Conservation (phyloP, 768 basidiomycete genomes). For the Kondoa subrosea region DNA sequence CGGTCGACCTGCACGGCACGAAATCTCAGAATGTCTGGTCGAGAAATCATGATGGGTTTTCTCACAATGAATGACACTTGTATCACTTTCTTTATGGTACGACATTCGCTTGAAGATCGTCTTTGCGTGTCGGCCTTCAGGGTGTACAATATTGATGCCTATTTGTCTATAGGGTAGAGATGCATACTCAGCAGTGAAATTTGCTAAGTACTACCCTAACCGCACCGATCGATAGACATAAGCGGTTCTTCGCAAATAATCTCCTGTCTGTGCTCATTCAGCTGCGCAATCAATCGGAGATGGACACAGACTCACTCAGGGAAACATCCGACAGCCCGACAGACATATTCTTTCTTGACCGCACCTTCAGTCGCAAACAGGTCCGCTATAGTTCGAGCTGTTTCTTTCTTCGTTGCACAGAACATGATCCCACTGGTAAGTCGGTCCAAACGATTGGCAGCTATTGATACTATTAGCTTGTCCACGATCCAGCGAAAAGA, state of each 20-base stretch:
- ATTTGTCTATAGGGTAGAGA: too few relatives aligned
- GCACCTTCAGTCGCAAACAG: slow-evolving; percentile 50
- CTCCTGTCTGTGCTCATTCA: slow-evolving; percentile 44
- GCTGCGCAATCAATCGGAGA: not conserved
- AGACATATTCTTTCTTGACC: slow-evolving; percentile 72
- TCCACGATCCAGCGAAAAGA: slow-evolving; percentile 10
- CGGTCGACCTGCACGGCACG: slow-evolving; percentile 59
- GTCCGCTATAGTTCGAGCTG: slow-evolving; percentile 52
- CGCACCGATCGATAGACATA: slow-evolving; percentile 75
- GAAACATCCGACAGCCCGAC: slow-evolving; percentile 68
- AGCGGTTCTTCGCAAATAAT: slow-evolving; percentile 70
- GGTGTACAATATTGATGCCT: slow-evolving; percentile 89
- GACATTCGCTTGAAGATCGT: slow-evolving; percentile 69
- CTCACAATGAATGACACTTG: slow-evolving; percentile 71
- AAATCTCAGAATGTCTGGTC: too few relatives aligned
- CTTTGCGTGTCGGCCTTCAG: slow-evolving; percentile 78
- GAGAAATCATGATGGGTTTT: slow-evolving; percentile 12
- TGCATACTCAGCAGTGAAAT: too few relatives aligned
- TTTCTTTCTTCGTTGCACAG: slow-evolving; percentile 52
- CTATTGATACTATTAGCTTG: slow-evolving; percentile 35
- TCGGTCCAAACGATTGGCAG: slow-evolving; percentile 83
- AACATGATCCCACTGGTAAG: slow-evolving; percentile 93
- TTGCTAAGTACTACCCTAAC: too few relatives aligned
- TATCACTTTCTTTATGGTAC: slow-evolving; percentile 63
- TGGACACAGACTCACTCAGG: slow-evolving; percentile 47